phyloP scores from a whole-genome alignment of 768 basidiomycete genomes.

The Leccinum barrowsii region DNA sequence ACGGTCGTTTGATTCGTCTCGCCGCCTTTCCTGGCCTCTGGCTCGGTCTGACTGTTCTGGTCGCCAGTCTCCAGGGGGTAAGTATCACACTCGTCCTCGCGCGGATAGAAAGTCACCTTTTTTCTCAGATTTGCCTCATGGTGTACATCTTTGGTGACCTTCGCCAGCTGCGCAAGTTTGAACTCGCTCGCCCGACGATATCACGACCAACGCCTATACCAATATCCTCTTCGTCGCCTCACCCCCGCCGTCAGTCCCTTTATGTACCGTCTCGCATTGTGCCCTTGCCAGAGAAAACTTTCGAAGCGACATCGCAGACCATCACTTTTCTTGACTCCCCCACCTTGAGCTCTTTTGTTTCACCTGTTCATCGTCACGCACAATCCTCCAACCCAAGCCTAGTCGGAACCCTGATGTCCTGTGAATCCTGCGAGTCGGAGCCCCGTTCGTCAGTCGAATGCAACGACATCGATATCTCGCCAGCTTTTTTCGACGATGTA shows the following conservation, averaged over 20 bases:
- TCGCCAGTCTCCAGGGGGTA: slow-evolving; percentile 67
- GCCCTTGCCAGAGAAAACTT: slow-evolving; percentile 4
- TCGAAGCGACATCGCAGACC: not conserved
- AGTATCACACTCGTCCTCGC: slow-evolving; percentile 11
- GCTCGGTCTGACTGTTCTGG: slow-evolving; percentile 59
- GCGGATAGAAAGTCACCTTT: not conserved
- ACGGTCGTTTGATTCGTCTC: slow-evolving; percentile 53
- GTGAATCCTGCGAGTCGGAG: slow-evolving; percentile 20
- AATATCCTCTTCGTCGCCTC: not conserved
- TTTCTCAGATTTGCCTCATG: slow-evolving; percentile 54
- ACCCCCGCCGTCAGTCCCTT: not conserved
- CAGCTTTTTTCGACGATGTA: slow-evolving; percentile 42
- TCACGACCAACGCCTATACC: slow-evolving; percentile 37
- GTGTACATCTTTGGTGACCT: slow-evolving; percentile 80
- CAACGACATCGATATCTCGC: slow-evolving; percentile 37
- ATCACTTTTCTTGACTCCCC: slow-evolving; percentile 14
- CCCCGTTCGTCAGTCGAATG: slow-evolving; percentile 11
- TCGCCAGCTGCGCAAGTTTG: slow-evolving; percentile 73
- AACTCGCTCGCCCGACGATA: slow-evolving; percentile 67
- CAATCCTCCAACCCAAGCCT: slow-evolving; percentile 11
- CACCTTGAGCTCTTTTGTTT: slow-evolving; percentile 1
- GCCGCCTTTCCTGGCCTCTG: slow-evolving; percentile 64
- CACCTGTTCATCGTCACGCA: not conserved
- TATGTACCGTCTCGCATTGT: slow-evolving; percentile 7
- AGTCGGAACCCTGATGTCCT: not conserved